Conservation (phyloP, 441 rosid genomes). For the Populus hybrid region DNA sequence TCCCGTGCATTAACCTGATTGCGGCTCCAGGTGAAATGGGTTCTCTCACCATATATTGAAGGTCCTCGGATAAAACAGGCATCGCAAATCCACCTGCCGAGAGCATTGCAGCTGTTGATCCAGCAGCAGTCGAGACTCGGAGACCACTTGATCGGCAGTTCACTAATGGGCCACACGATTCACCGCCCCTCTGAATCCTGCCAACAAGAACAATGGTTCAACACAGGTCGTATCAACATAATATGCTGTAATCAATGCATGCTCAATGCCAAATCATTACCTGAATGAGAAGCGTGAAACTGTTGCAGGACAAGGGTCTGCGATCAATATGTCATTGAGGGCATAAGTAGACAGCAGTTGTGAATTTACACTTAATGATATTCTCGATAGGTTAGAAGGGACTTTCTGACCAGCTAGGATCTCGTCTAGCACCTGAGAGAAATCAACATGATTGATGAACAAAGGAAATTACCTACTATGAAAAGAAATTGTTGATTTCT, state of each 20-base stretch:
- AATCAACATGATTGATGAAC: slow-evolving; percentile 1
- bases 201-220: slow-evolving; percentile 11
- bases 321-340: slow-evolving; percentile 72
- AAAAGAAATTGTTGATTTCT: background rate
- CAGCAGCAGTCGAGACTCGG: slow-evolving; percentile 84
- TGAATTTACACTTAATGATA: slow-evolving; percentile 58
- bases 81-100: slow-evolving; percentile 80
- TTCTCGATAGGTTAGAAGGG: slow-evolving; percentile 61
- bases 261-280: slow-evolving; percentile 34
- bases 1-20: slow-evolving; percentile 53
- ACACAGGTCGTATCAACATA: background rate
- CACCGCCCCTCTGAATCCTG: slow-evolving; percentile 51
- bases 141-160: slow-evolving; percentile 89
- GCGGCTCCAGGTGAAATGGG: slow-evolving; percentile 61
- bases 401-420: slow-evolving; percentile 48
- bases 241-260: background rate
- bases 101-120: slow-evolving; percentile 89
- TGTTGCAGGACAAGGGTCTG: slow-evolving; percentile 83
- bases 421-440: slow-evolving; percentile 64
- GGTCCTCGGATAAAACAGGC: slow-evolving; percentile 67
- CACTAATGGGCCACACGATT: slow-evolving; percentile 41
- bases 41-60: slow-evolving; percentile 90
- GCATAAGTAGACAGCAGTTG: slow-evolving; percentile 52
- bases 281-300: slow-evolving; percentile 84
- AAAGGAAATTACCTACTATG: slow-evolving; percentile 2